Evolutionary conservation across 2,329 filamentous ascomycete genomes (phyloP), one percentile per base, ranked within the genome.

Genomic region (Xenosphaeropsis pyriputrescens): DNA sequence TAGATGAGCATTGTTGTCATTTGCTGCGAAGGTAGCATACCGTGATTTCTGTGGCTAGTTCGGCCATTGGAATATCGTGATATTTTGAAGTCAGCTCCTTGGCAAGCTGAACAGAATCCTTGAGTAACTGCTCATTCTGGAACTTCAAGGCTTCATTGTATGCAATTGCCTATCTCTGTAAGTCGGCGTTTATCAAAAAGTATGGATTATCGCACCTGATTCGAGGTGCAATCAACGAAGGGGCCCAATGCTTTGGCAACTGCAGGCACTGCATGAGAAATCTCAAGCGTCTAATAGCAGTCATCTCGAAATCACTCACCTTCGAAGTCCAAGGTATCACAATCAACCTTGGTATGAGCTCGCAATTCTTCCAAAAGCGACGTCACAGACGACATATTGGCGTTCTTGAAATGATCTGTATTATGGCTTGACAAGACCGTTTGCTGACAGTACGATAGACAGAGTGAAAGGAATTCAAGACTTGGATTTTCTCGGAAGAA

Each of bases 21-120:
- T 26, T 5, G 22, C 5, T 26, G 4, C 12, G 9, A 13, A 8
- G 9, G 5, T 2, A 13, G 38, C 57, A 12, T 53, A 72, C 68
- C 48, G 69, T 63, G 42, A 72, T 60, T 40, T 79, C 72, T 4
- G 71, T 64, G 2, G 68, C 67, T 16, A 79, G 54, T 41, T 72
- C 65, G 9, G 61, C 57, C 5, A 57, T 42, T 0, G 55, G 47
- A 6, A 65, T 47, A 17, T 53, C 57, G 0, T 50, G 42, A 43
- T 59, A 64, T 13, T 52, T 47, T 4, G 41, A 34, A 9, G 44
- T 44, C 34, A 57, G 49, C 31, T 52, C 51, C 36, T 52, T 49
- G 5, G 61, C 56, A 29, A 59, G 48, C 3, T 42, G 36, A 18
- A 58, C 47, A 6, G 62, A 55, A 30, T 61, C 51, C 31, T 49